phyloP scores from a whole-genome alignment of 1,284 basidiomycete species.

The Leccinum griseonigrum region DNA sequence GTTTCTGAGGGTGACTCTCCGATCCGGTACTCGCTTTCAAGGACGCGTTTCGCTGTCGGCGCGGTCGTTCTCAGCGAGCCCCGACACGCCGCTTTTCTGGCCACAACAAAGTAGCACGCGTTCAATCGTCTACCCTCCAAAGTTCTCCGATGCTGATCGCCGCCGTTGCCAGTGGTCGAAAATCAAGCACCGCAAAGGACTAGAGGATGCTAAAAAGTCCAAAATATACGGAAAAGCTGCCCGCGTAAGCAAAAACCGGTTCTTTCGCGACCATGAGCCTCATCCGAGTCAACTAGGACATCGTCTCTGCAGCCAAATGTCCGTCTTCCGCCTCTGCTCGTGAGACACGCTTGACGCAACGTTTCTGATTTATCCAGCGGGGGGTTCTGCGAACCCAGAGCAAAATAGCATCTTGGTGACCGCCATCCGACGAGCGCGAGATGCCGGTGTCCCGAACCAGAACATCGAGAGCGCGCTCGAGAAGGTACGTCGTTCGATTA shows the following conservation, averaged over 20 bases:
- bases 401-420: constrained; percentile 62
- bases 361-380: constrained; percentile 39
- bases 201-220: constrained; percentile 66
- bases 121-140: background rate
- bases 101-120: constrained; percentile 58
- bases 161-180: constrained; percentile 70
- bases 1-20: constrained; percentile 11
- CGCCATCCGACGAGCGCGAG: constrained; percentile 60
- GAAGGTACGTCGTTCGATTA: constrained; percentile 42
- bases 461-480: constrained; percentile 73
- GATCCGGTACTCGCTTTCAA: background rate
- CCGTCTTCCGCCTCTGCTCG: constrained; percentile 20
- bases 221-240: constrained; percentile 57
- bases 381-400: constrained; percentile 64
- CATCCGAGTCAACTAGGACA: constrained; percentile 51
- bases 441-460: constrained; percentile 71
- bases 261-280: background rate
- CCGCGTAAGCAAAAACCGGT: constrained; percentile 43
- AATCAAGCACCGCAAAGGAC: constrained; percentile 80
- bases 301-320: constrained; percentile 67
- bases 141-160: constrained; percentile 6
- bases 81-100: constrained; percentile 42
- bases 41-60: background rate
- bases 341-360: background rate
- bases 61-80: constrained; percentile 40